A percentile compares a stretch with the other conserved stretches of the same genome.
Conservation (phyloP, 2,329 filamentous ascomycete species). For the Juglanconis sp. region DNA sequence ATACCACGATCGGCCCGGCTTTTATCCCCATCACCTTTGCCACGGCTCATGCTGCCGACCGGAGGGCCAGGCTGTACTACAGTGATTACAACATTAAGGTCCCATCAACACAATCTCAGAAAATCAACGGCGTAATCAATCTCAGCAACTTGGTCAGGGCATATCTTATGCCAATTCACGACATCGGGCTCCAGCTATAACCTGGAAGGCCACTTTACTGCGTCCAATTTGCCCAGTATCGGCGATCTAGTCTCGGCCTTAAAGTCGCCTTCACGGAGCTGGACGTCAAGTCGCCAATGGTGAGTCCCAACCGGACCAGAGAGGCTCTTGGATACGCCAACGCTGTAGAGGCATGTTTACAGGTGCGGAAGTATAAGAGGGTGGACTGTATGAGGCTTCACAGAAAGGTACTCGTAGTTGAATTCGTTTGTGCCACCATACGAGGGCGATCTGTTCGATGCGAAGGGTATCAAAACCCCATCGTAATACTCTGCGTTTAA, state of each 20-base stretch:
- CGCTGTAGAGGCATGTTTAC: conserved; percentile 25
- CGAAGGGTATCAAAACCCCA: background rate
- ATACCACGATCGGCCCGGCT: conserved; percentile 52
- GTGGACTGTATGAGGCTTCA: conserved; percentile 28
- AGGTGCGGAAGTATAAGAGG: conserved; percentile 26
- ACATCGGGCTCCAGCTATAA: conserved; percentile 38
- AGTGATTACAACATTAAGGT: background rate
- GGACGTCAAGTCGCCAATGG: conserved; percentile 41
- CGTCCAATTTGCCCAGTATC: conserved; percentile 31
- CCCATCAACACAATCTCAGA: conserved; percentile 23
- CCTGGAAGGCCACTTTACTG: conserved; percentile 44
- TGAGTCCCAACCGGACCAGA: conserved; percentile 32
- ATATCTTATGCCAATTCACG: conserved; percentile 45
- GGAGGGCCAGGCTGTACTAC: no score
- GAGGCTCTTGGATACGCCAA: conserved; percentile 40
- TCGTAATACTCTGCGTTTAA: background rate
- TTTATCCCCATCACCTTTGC: conserved; percentile 50
- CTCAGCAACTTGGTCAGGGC: conserved; percentile 31
- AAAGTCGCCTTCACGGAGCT: conserved; percentile 53
- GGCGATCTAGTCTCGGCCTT: conserved; percentile 33
- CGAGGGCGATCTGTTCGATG: background rate
- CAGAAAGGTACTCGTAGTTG: background rate
- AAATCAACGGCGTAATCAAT: conserved; percentile 30
- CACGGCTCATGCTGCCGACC: background rate
- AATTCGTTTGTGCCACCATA: background rate